Percentiles rank a stretch among this genome's conserved stretches.
Evolutionary conservation across 176 grass and related monocot genomes (phyloP).

Genomic region (Chrysopogon serrulatus): DNA sequence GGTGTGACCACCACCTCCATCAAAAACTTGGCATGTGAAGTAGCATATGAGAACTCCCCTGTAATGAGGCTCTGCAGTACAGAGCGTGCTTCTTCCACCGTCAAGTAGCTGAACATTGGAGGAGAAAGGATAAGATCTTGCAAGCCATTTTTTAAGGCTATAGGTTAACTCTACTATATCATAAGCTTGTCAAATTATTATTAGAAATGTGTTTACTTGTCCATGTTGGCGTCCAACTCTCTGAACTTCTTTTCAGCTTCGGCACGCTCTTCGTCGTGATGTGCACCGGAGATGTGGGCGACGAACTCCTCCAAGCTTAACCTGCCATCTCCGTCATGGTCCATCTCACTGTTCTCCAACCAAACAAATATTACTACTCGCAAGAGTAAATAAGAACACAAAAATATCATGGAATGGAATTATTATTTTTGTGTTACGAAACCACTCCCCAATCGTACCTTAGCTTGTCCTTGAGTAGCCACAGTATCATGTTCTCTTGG

Average conservation of each 20-base stretch:
- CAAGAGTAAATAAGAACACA: background rate
- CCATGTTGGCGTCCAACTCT: background rate
- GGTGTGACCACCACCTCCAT: background rate
- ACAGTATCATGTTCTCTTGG: constrained; percentile 17
- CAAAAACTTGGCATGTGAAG: background rate
- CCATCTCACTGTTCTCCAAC: background rate
- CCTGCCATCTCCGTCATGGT: background rate
- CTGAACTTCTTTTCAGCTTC: background rate
- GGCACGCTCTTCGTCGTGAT: background rate
- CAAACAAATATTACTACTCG: background rate
- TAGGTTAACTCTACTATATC: background rate
- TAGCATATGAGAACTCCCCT: background rate
- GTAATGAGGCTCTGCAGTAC: background rate
- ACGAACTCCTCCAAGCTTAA: background rate
- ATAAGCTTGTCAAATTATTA: background rate
- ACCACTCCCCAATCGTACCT: background rate
- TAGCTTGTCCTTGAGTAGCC: constrained; percentile 45
- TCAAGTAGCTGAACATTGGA: background rate
- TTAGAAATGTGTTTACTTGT: background rate
- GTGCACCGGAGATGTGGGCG: background rate
- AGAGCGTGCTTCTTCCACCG: background rate
- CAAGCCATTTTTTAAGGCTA: background rate
- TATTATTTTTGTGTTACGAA: background rate
- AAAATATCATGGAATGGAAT: background rate
- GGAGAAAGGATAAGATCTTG: background rate